Evolutionary conservation across 371 early-diverging fungal species (phyloP).

Genomic region (Circinella minor): DNA sequence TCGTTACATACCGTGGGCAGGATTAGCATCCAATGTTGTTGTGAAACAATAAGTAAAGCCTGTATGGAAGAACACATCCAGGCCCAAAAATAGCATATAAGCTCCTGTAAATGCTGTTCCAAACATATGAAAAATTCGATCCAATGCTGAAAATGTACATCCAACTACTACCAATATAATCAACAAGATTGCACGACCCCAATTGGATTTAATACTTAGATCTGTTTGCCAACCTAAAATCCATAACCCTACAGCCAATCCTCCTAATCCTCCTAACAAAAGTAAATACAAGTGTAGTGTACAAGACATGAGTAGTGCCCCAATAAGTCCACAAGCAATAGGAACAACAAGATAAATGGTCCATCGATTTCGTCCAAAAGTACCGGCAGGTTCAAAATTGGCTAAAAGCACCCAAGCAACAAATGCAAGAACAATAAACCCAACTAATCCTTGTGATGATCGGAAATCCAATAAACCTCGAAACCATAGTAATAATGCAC

Average conservation of each 20-base stretch:
- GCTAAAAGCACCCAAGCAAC: conserved; percentile 61
- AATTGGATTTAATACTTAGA: conserved; percentile 55
- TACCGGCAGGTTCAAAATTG: conserved; percentile 52
- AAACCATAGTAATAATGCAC: conserved; percentile 68
- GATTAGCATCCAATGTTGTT: conserved; percentile 32
- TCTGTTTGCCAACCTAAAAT: conserved; percentile 64
- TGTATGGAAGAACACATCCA: conserved; percentile 77
- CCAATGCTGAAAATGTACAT: conserved; percentile 56
- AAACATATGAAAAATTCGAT: conserved; percentile 63
- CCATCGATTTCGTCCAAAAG: conserved; percentile 34
- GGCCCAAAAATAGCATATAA: conserved; percentile 70
- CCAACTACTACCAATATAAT: conserved; percentile 56
- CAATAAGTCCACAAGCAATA: conserved; percentile 53
- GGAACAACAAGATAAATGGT: conserved; percentile 61
- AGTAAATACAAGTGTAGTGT: conserved; percentile 57
- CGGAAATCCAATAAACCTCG: conserved; percentile 62
- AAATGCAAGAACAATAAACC: conserved; percentile 32
- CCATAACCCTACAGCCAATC: conserved; percentile 64
- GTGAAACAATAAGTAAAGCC: conserved; percentile 63
- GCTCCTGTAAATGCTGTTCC: conserved; percentile 73
- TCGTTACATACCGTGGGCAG: conserved; percentile 28
- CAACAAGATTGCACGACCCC: conserved; percentile 72
- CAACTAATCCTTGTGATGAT: conserved; percentile 46
- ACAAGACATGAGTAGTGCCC: no score
- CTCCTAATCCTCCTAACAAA: conserved; percentile 66